phyloP scores from a whole-genome alignment of 73 alveolate species.

The Paramecium tetraurelia region DNA sequence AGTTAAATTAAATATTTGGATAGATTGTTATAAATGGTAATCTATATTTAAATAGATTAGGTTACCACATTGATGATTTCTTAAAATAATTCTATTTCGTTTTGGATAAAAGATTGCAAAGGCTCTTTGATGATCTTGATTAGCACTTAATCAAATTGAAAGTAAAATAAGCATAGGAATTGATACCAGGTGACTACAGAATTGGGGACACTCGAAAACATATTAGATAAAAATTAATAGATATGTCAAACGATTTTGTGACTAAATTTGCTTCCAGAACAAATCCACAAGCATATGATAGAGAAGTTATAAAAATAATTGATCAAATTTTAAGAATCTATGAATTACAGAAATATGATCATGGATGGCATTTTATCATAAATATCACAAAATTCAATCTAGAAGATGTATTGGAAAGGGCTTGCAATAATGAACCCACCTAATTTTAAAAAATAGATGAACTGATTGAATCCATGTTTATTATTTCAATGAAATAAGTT shows the following conservation, averaged over 20 bases:
- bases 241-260: not conserved
- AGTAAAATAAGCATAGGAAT: not conserved
- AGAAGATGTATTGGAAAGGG: not conserved
- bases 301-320: not conserved
- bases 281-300: constrained; percentile 28
- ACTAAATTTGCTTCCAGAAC: not conserved
- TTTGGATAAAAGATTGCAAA: not conserved
- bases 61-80: constrained; percentile 36
- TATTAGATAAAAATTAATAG: not conserved
- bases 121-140: constrained; percentile 8
- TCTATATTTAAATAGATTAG: not conserved
- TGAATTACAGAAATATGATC: not conserved
- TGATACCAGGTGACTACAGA: constrained; percentile 12
- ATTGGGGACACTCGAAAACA: not conserved
- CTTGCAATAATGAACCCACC: not conserved
- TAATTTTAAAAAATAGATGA: not conserved
- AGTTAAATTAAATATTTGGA: not conserved
- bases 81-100: not conserved
- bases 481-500: not conserved
- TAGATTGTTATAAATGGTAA: not conserved
- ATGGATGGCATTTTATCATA: constrained; percentile 19
- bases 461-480: not conserved
- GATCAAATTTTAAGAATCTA: constrained; percentile 14
- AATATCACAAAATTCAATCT: constrained; percentile 27
- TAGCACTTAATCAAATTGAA: not conserved